A percentile compares a stretch with the other conserved stretches of the same genome.
Conservation (phyloP, 192 early-diverging fungal genomes). For the Spinellus fusiger region DNA sequence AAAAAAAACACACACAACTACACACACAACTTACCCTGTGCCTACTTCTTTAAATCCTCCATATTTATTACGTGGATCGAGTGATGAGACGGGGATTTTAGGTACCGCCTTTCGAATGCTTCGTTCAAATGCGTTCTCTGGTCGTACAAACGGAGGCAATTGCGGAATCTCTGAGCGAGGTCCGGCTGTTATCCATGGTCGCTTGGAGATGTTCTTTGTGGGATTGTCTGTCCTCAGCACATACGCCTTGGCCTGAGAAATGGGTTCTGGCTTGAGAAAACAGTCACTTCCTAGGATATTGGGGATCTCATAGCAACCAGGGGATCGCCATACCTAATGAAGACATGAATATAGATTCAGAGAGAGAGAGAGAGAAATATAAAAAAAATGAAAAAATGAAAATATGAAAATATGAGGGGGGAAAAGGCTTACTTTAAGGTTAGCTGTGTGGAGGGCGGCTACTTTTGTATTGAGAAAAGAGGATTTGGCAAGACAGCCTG, state of each 20-base stretch:
- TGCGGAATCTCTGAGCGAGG: constrained; percentile 17
- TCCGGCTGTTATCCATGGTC: constrained; percentile 26
- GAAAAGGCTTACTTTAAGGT: constrained; percentile 5
- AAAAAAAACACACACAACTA: constrained; percentile 2
- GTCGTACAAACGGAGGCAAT: constrained; percentile 23
- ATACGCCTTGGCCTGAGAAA: constrained; percentile 8
- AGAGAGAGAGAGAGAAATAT: neutral
- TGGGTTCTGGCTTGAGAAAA: constrained; percentile 24
- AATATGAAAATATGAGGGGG: neutral
- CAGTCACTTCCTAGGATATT: constrained; percentile 25
- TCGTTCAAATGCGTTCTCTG: constrained; percentile 28
- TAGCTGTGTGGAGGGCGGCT: neutral
- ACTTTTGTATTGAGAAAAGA: constrained; percentile 8
- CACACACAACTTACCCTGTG: constrained; percentile 11
- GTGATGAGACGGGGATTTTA: constrained; percentile 16
- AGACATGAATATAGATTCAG: neutral
- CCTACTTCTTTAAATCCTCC: constrained; percentile 15
- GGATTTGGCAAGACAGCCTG: constrained; percentile 20
- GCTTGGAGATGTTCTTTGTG: constrained; percentile 23
- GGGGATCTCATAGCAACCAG: constrained; percentile 23
- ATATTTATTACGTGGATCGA: constrained; percentile 24
- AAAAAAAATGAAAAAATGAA: neutral
- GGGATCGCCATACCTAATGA: constrained; percentile 19
- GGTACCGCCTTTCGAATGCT: constrained; percentile 19
- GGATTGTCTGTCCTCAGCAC: constrained; percentile 15